Evolutionary conservation across 306 rosid species (phyloP).

Genomic region (Lablab purpureus): DNA sequence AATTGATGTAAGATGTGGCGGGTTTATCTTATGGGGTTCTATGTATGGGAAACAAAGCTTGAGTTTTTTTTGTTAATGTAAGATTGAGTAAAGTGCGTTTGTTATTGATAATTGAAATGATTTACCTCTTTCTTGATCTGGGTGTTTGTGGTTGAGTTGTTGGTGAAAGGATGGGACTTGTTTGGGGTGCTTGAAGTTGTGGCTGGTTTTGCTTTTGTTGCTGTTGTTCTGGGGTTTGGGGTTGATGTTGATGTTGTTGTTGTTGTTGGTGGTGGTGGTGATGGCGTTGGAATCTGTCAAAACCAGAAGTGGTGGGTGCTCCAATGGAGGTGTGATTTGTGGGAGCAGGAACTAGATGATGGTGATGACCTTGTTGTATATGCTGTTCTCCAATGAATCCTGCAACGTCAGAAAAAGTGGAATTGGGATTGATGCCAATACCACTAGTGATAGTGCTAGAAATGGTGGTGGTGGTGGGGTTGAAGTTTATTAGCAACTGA

Average conservation of each 20-base stretch:
- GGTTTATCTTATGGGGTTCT: neutral
- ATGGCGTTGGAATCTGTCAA: slow-evolving; percentile 44
- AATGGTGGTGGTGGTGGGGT: slow-evolving; percentile 48
- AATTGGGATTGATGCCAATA: slow-evolving; percentile 46
- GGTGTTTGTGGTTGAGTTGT: slow-evolving; percentile 43
- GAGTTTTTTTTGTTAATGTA: neutral
- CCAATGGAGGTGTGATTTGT: slow-evolving; percentile 28
- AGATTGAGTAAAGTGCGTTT: neutral
- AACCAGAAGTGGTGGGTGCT: slow-evolving; percentile 37
- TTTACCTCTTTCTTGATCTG: slow-evolving; percentile 63
- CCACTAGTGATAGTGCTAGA: slow-evolving; percentile 24
- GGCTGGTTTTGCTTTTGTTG: slow-evolving; percentile 27
- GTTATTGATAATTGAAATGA: neutral
- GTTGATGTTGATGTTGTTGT: slow-evolving; percentile 38
- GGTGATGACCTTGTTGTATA: slow-evolving; percentile 14
- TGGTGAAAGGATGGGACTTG: slow-evolving; percentile 36
- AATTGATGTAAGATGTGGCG: neutral
- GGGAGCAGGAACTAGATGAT: neutral
- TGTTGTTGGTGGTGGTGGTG: slow-evolving; percentile 39
- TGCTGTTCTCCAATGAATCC: slow-evolving; percentile 49
- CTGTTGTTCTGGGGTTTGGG: slow-evolving; percentile 26
- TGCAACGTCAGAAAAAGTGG: slow-evolving; percentile 49
- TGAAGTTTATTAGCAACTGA: slow-evolving; percentile 51
- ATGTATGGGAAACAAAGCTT: neutral
- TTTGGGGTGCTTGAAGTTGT: slow-evolving; percentile 34